phyloP scores from a whole-genome alignment of 1,139 yeast genomes.

The Hansenula sp. region DNA sequence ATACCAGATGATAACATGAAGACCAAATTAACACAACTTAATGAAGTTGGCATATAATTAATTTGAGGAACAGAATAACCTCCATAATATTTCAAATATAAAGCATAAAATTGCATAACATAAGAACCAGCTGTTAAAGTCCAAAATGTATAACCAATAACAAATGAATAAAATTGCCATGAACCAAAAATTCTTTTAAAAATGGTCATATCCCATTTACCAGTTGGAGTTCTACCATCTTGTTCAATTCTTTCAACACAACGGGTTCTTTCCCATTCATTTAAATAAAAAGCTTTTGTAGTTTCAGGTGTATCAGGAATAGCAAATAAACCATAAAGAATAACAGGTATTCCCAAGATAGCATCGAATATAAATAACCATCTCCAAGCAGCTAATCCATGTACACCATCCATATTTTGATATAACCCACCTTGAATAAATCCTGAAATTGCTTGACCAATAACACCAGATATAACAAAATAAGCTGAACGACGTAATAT shows the following conservation, averaged over 20 bases:
- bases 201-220: neutral
- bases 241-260: conserved; percentile 1
- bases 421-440: conserved; percentile 29
- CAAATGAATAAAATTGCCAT: conserved; percentile 2
- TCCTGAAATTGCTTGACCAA: conserved; percentile 31
- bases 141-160: neutral
- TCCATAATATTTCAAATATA: conserved; percentile 16
- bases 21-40: neutral
- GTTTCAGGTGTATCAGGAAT: conserved; percentile 38
- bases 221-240: neutral
- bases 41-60: conserved; percentile 20
- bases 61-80: conserved; percentile 18
- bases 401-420: conserved; percentile 23
- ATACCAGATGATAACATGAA: conserved; percentile 8
- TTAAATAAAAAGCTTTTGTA: conserved; percentile 1
- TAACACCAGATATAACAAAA: conserved; percentile 26
- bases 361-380: conserved; percentile 32
- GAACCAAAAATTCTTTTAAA: neutral
- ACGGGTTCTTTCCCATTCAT: neutral
- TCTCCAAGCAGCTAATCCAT: conserved; percentile 30
- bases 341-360: conserved; percentile 26
- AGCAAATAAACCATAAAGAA: conserved; percentile 24
- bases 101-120: conserved; percentile 9
- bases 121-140: neutral
- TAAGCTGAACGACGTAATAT: conserved; percentile 21